Evolutionary conservation across 768 basidiomycete genomes (phyloP).

Genomic region (Pholiota microspora): DNA sequence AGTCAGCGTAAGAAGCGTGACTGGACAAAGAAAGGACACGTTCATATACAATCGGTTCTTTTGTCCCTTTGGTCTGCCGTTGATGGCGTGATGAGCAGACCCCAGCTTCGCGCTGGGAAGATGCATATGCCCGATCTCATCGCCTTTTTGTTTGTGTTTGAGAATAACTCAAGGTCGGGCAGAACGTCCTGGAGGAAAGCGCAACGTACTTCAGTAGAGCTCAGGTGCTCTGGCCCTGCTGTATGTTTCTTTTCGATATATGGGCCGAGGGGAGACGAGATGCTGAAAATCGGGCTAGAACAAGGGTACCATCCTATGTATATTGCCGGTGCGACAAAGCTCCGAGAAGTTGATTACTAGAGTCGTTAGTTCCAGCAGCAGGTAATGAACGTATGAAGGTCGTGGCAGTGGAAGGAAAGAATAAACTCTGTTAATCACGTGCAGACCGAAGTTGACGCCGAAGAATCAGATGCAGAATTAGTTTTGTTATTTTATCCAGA

Average conservation of each 20-base stretch:
- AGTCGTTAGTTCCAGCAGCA: background rate
- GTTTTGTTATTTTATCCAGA: no score
- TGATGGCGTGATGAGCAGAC: constrained; percentile 25
- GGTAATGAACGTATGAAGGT: background rate
- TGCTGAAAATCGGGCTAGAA: no score
- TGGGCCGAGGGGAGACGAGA: background rate
- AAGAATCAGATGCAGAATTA: no score
- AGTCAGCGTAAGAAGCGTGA: constrained; percentile 28
- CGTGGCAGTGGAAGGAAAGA: background rate
- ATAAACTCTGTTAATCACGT: no score
- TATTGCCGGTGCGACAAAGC: background rate
- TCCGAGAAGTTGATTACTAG: background rate
- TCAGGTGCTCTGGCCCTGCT: no score
- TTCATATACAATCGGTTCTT: constrained; percentile 23
- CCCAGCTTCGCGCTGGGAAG: constrained; percentile 15
- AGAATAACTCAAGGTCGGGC: background rate
- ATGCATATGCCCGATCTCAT: constrained; percentile 20
- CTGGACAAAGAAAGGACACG: constrained; percentile 24
- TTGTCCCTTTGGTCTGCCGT: constrained; percentile 24
- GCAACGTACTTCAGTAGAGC: no score
- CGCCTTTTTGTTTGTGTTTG: constrained; percentile 11
- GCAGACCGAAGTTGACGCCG: no score
- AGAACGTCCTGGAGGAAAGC: background rate
- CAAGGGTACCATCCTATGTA: background rate
- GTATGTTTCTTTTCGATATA: background rate